Percentiles rank a stretch among this genome's conserved stretches.
Conservation (phyloP, 2,329 filamentous ascomycete species). For the Hirsutella rhossiliensis region DNA sequence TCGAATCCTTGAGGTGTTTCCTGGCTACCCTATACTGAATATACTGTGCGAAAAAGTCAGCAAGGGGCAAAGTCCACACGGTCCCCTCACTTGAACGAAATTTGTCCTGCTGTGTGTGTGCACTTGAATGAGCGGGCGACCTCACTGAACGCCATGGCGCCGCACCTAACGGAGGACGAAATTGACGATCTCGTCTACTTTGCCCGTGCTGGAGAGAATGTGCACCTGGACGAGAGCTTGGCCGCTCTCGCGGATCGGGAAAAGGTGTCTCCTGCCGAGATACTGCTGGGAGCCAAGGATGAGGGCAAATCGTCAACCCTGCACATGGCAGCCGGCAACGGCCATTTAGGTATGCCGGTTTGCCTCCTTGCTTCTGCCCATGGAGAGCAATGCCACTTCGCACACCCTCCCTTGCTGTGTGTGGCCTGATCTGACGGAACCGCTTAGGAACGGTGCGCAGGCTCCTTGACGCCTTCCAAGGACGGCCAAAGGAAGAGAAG, state of each 20-base stretch:
- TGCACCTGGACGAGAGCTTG: slow-evolving; percentile 51
- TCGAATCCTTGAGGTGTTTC: no score
- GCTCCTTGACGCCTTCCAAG: slow-evolving; percentile 29
- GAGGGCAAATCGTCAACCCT: slow-evolving; percentile 67
- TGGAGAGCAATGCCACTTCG: not conserved
- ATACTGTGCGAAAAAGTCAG: not conserved
- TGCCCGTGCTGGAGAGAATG: slow-evolving; percentile 63
- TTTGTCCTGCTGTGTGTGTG: not conserved
- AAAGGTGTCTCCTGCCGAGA: slow-evolving; percentile 42
- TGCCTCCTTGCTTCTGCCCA: not conserved
- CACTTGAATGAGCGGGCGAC: not conserved
- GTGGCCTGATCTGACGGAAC: not conserved
- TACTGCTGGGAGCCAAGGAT: slow-evolving; percentile 62
- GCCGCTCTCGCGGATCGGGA: slow-evolving; percentile 50
- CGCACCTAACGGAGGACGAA: slow-evolving; percentile 59
- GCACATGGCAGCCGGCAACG: slow-evolving; percentile 91
- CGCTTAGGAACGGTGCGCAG: slow-evolving; percentile 30
- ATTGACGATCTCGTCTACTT: slow-evolving; percentile 89
- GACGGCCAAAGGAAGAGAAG: slow-evolving; percentile 26
- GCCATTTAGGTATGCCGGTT: slow-evolving; percentile 53
- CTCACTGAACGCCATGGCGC: slow-evolving; percentile 25
- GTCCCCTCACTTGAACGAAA: not conserved
- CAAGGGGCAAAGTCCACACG: not conserved
- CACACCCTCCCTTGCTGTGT: not conserved
- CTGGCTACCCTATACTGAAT: not conserved